These are phyloP conservation scores for Termitomyces titanicus DNA, from an alignment of 768 basidiomycete species.

Conservation along the genomic window DNA sequence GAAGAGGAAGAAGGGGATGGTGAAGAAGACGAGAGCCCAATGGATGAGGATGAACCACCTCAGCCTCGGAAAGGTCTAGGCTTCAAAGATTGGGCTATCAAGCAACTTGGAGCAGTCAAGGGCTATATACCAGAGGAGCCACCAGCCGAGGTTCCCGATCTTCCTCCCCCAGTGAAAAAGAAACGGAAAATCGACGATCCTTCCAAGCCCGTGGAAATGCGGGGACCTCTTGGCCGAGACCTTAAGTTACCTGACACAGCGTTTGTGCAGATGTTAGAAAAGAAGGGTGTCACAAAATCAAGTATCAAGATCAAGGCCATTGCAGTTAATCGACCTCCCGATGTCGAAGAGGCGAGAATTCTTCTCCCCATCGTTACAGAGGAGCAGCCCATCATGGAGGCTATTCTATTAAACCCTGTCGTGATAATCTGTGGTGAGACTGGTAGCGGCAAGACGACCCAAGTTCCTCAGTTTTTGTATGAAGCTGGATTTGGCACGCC, in stretches of 20 bases:
- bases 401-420: constrained; percentile 81
- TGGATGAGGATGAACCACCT: constrained; percentile 19
- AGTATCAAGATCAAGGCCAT: constrained; percentile 38
- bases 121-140: constrained; percentile 26
- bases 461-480: constrained; percentile 97
- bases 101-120: constrained; percentile 60
- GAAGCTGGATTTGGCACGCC: constrained; percentile 92
- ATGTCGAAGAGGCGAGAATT: constrained; percentile 73
- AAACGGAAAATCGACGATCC: constrained; percentile 41
- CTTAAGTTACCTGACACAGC: constrained; percentile 63
- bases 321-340: constrained; percentile 57
- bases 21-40: constrained; percentile 12
- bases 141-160: constrained; percentile 13
- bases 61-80: constrained; percentile 39
- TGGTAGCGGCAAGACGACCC: constrained; percentile 97
- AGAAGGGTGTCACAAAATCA: constrained; percentile 13
- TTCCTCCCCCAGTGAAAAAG: constrained; percentile 34
- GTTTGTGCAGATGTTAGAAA: constrained; percentile 49
- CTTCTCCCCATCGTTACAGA: constrained; percentile 88
- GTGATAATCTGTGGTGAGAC: constrained; percentile 90
- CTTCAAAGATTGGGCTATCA: constrained; percentile 90
- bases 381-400: constrained; percentile 93
- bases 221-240: constrained; percentile 80
- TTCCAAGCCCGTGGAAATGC: constrained; percentile 38
- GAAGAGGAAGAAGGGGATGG: constrained; percentile 21